Base-by-base conservation (phyloP, 768 basidiomycete genomes). In the Collybiopsis luxurians region DNA sequence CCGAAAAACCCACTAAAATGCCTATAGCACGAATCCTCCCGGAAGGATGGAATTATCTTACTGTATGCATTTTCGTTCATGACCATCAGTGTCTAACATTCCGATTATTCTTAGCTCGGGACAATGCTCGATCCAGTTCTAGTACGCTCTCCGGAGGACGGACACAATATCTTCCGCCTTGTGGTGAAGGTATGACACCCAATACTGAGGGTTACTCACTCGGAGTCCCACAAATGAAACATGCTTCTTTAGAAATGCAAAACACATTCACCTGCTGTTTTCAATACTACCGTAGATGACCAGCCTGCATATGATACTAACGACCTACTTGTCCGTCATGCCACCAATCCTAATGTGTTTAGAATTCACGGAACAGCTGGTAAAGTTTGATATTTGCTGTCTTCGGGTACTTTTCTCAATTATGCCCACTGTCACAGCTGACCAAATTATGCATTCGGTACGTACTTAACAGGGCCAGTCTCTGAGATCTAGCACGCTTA, bases 371-470 rank as follows among this genome's bases (percentile, higher is more conserved):
- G 77, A 1, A 60, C 77, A 2, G 64, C 63, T 13, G 77, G 78
- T 56, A 76, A 78, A 39, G 73, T 74, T 58, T 75, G 77, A 51
- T 69, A 72, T 61, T 65, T 9, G 7, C 17, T 63, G 26, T 72
- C 65, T 6, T 71, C 72, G 4, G 71, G 73, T 53, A 75, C 73
- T 69, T 71, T 72, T 21, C 19, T 10, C 43, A 45, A 45, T 9
- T 45, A 7, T 45, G 9, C 9, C 7, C 43, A 52, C 10, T 40
- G 11, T 12, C 34, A 17, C 39, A 49, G 36, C 39, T 38, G 55
- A 52, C 10, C 56, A 57, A 39, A 57, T 57, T n/a, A 57, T 50
- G 56, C 56, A 57, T 44, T 57, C 56, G n/a, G 49, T 54, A 45
- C 7, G 9, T 45, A 17, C 3, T n/a, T 40, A 55, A 24, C 17